phyloP scores from a whole-genome alignment of 768 basidiomycete genomes.

The Brasilioporus rufonigricans region DNA sequence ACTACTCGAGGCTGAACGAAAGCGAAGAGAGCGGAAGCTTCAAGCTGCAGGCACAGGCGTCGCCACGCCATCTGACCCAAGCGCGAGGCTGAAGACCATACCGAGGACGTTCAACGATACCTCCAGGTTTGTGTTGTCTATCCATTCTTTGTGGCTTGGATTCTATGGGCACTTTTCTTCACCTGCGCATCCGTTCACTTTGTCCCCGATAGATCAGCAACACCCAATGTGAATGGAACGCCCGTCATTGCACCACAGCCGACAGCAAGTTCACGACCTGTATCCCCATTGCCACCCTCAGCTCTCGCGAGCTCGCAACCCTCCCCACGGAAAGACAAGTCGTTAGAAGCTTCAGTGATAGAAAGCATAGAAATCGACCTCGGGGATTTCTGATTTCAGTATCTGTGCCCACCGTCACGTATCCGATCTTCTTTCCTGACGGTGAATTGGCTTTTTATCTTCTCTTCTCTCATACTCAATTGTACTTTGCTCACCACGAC shows the following conservation, averaged over 20 bases:
- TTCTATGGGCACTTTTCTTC: constrained; percentile 23
- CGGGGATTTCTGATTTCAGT: constrained; percentile 60
- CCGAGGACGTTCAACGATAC: constrained; percentile 54
- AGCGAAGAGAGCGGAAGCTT: constrained; percentile 64
- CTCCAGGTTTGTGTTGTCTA: constrained; percentile 53
- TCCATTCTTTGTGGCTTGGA: constrained; percentile 8
- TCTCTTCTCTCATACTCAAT: background rate
- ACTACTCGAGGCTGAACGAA: constrained; percentile 62
- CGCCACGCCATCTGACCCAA: constrained; percentile 53
- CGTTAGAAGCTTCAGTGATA: constrained; percentile 56
- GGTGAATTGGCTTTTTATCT: background rate
- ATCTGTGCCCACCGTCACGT: constrained; percentile 2
- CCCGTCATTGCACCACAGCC: constrained; percentile 36
- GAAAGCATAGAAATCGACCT: constrained; percentile 73
- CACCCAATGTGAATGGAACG: constrained; percentile 50
- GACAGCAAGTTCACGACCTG: constrained; percentile 29
- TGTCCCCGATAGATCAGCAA: constrained; percentile 31
- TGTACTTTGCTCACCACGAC: background rate
- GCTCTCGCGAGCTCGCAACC: constrained; percentile 24
- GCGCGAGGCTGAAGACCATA: constrained; percentile 64
- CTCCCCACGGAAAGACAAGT: constrained; percentile 35
- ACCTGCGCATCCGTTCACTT: constrained; percentile 6
- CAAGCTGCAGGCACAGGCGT: constrained; percentile 37
- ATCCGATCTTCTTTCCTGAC: background rate
- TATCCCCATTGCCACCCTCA: constrained; percentile 36